Base-by-base conservation (phyloP, 164 flowering plant species). In the Pachysandra terminalis region DNA sequence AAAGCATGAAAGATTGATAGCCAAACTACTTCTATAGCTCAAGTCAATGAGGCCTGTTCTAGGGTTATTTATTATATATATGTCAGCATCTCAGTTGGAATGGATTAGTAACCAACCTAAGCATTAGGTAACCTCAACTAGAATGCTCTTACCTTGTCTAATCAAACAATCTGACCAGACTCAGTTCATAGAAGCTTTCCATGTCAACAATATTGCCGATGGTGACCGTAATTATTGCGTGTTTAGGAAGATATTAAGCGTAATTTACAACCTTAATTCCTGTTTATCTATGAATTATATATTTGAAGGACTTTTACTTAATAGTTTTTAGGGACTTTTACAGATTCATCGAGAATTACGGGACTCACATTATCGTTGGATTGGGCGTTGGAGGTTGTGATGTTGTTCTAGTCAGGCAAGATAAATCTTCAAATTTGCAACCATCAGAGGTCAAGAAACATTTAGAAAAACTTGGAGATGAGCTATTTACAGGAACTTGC, bases 301-400 rank as follows among this genome's bases (percentile, higher is more conserved):
- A 3, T 3, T 7, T 32, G 37, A 32, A 32, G 37, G 37, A 32
- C 37, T 32, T 32, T 32, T 32, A 3, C 3, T 3, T 7, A 32
- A 7, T 32, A 32, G 5, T 32, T 26, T 59, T 14, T 63, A 52
- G 13, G 28, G 15, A n/a, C n/a, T 19, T 64, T 51, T 70, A 54
- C 83, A 90, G 97, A 67, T 93, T 93, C 76, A 90, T 93, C 21
- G 87, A 88, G 75, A 88, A 78, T 58, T 93, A 88, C 78, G 97
- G 98, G 51, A 93, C 98, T 0, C 97, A 93, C 71, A 74, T 93
- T 3, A 75, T 93, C 2, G 93, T 90, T 26, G 97, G 96, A 22
- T 19, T 89, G 61, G 75, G 89, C 71, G 59, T 93, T 27, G 98
- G 98, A 5, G 97, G 96, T 6, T 74, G 82, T 45, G 96, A 88